phyloP scores from a whole-genome alignment of 2,329 filamentous ascomycete genomes.

The Neofusicoccum umdonicola region DNA sequence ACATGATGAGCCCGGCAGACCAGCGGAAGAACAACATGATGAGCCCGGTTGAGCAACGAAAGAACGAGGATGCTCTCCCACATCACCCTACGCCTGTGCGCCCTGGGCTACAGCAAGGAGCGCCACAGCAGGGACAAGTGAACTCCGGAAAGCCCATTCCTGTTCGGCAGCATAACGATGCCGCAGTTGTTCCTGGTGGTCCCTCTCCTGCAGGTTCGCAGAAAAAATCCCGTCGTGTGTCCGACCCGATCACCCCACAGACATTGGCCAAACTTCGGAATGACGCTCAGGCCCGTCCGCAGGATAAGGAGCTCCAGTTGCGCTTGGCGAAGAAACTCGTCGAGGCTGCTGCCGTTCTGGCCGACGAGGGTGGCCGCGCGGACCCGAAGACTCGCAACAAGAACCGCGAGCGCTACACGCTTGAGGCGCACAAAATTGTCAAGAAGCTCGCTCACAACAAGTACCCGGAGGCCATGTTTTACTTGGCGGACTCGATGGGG shows the following conservation, averaged over 20 bases:
- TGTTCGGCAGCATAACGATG: conserved; percentile 52
- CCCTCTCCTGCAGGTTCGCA: conserved; percentile 1
- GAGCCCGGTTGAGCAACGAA: neutral
- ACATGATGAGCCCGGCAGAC: neutral
- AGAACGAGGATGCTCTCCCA: neutral
- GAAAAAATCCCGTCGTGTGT: conserved; percentile 24
- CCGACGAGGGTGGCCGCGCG: conserved; percentile 70
- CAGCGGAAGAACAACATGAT: neutral
- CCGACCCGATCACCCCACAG: conserved; percentile 66
- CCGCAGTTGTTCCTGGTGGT: conserved; percentile 29
- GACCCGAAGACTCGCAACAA: conserved; percentile 63
- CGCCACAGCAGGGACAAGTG: neutral
- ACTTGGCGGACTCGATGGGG: conserved; percentile 84
- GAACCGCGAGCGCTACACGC: conserved; percentile 75
- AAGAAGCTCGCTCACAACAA: conserved; percentile 78
- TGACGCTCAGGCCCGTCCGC: conserved; percentile 66
- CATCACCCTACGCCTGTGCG: conserved; percentile 30
- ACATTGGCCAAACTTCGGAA: conserved; percentile 75
- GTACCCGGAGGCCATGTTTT: conserved; percentile 88
- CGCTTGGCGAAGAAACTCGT: conserved; percentile 78
- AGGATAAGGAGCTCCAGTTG: conserved; percentile 70
- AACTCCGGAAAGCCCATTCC: conserved; percentile 41
- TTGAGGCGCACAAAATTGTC: conserved; percentile 84
- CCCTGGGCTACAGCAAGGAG: neutral
- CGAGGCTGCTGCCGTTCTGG: conserved; percentile 76